Evolutionary conservation across 1,139 yeast species (phyloP).

Genomic region (Saccharomyces pastorianus): DNA sequence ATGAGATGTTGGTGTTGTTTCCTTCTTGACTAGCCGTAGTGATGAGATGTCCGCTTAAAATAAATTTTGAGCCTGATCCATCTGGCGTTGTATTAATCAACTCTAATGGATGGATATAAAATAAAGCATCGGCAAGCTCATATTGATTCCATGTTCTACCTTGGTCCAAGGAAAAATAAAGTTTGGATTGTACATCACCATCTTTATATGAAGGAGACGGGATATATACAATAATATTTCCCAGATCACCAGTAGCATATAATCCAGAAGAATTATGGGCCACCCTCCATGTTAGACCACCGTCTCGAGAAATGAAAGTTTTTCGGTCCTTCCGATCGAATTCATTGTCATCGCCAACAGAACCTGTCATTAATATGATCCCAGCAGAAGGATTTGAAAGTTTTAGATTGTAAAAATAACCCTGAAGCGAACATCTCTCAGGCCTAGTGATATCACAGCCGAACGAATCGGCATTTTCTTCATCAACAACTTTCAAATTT

Average conservation of each 20-base stretch:
- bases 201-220: slow-evolving; percentile 28
- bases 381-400: slow-evolving; percentile 69
- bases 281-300: slow-evolving; percentile 46
- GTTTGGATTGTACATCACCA: slow-evolving; percentile 26
- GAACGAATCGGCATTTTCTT: slow-evolving; percentile 39
- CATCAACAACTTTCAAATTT: slow-evolving; percentile 40
- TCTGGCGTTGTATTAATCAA: slow-evolving; percentile 56
- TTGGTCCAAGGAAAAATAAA: slow-evolving; percentile 64
- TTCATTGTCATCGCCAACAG: slow-evolving; percentile 35
- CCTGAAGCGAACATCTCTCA: slow-evolving; percentile 42
- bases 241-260: slow-evolving; percentile 71
- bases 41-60: slow-evolving; percentile 40
- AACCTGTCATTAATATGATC: slow-evolving; percentile 54
- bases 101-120: slow-evolving; percentile 25
- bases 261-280: slow-evolving; percentile 48
- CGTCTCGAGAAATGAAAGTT: slow-evolving; percentile 4
- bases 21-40: not conserved
- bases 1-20: not conserved
- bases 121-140: slow-evolving; percentile 36
- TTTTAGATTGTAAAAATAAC: slow-evolving; percentile 4
- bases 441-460: slow-evolving; percentile 51
- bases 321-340: not conserved
- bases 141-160: slow-evolving; percentile 56
- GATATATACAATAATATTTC: slow-evolving; percentile 62
- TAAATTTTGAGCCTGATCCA: slow-evolving; percentile 58